Evolutionary conservation across 306 rosid species (phyloP).

Genomic region (Myrica gale): DNA sequence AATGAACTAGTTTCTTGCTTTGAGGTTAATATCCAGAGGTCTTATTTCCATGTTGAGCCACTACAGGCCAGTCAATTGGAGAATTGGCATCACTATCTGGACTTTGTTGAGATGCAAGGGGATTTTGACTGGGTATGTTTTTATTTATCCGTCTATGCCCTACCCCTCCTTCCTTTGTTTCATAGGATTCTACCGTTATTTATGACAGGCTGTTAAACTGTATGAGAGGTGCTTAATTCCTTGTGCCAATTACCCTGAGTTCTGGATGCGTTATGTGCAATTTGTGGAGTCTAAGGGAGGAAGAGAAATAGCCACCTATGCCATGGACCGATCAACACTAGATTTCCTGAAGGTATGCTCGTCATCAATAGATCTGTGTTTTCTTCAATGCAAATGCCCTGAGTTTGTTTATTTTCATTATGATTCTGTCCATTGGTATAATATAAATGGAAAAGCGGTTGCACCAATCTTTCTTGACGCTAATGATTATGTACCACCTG

Average conservation of each 20-base stretch:
- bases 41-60: slow-evolving; percentile 70
- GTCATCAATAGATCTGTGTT: neutral
- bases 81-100: slow-evolving; percentile 89
- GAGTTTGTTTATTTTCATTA: neutral
- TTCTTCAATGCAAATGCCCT: neutral
- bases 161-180: neutral
- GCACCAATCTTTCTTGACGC: neutral
- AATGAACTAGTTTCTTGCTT: slow-evolving; percentile 50
- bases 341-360: slow-evolving; percentile 65
- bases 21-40: slow-evolving; percentile 65
- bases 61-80: slow-evolving; percentile 65
- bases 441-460: neutral
- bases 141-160: slow-evolving; percentile 25
- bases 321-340: slow-evolving; percentile 81
- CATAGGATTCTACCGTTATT: slow-evolving; percentile 16
- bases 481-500: neutral
- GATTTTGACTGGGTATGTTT: slow-evolving; percentile 88
- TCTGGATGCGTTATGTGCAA: slow-evolving; percentile 90
- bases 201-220: slow-evolving; percentile 70
- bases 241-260: slow-evolving; percentile 89
- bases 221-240: slow-evolving; percentile 90
- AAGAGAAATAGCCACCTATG: slow-evolving; percentile 81
- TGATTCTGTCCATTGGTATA: neutral
- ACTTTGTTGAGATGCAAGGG: slow-evolving; percentile 74
- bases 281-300: slow-evolving; percentile 90